Evolutionary conservation across 2,329 filamentous ascomycete genomes (phyloP).

Genomic region (Pyricularia pennisetigena): DNA sequence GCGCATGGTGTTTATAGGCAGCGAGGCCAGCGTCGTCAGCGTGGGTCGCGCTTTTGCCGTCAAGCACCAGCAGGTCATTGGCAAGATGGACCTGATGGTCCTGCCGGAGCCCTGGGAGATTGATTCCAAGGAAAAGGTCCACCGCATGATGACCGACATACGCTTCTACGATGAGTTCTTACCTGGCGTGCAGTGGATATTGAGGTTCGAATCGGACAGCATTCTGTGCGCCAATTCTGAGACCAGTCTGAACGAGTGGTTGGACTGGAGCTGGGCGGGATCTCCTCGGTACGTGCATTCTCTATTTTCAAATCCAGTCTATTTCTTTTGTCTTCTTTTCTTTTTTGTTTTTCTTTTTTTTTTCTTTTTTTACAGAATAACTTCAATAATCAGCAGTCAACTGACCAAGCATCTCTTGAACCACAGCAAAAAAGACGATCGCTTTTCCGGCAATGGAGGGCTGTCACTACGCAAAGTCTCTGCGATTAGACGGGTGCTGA

Average conservation of each 20-base stretch:
- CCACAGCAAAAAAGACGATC: constrained; percentile 25
- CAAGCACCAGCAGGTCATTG: constrained; percentile 36
- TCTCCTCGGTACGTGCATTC: constrained; percentile 31
- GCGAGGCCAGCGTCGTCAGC: constrained; percentile 33
- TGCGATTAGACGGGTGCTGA: constrained; percentile 35
- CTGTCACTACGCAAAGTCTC: constrained; percentile 43
- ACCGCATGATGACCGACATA: constrained; percentile 35
- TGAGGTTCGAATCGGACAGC: constrained; percentile 45
- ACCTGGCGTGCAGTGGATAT: constrained; percentile 39
- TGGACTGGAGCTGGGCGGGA: constrained; percentile 44
- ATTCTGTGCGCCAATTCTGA: constrained; percentile 45
- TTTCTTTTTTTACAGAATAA: no score
- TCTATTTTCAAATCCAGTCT: no score
- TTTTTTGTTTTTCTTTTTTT: no score
- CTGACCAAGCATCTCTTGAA: neutral
- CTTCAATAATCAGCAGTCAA: neutral
- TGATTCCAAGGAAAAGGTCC: constrained; percentile 35
- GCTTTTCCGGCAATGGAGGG: constrained; percentile 42
- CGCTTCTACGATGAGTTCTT: constrained; percentile 43
- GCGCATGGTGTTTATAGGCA: constrained; percentile 43
- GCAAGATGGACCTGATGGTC: constrained; percentile 40
- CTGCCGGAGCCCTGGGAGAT: constrained; percentile 38
- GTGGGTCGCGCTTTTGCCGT: constrained; percentile 34
- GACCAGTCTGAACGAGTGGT: constrained; percentile 41
- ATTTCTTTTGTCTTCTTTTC: no score